Evolutionary conservation across 2,329 filamentous ascomycete species (phyloP).

Genomic region (Aspergillus thermomutatus): DNA sequence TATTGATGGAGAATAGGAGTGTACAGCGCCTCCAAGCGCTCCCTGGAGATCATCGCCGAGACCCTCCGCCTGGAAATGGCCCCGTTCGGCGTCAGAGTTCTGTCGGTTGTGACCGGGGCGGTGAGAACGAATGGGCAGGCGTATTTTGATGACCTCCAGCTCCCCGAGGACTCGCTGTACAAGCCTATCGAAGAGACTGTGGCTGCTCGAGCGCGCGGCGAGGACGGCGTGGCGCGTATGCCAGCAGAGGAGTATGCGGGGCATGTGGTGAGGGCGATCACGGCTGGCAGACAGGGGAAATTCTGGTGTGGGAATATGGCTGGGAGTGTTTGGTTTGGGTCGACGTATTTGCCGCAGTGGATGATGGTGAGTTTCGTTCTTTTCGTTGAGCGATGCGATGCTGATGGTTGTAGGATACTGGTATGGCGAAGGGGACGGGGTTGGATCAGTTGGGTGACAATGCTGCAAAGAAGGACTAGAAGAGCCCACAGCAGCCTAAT

Average conservation of each 20-base stretch:
- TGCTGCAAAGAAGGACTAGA: too few species aligned
- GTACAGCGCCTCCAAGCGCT: conserved; percentile 22
- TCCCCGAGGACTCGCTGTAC: conserved; percentile 17
- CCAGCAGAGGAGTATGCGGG: conserved; percentile 6
- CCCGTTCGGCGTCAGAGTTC: conserved; percentile 16
- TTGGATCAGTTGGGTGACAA: too few species aligned
- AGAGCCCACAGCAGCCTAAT: not conserved
- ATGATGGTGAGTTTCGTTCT: not conserved
- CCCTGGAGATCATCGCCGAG: conserved; percentile 19
- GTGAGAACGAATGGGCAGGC: conserved; percentile 15
- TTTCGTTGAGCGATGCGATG: too few species aligned
- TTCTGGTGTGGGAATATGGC: conserved; percentile 13
- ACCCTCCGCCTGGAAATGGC: conserved; percentile 23
- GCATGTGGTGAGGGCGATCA: conserved; percentile 9
- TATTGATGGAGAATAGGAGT: too few species aligned
- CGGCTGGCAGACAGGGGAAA: conserved; percentile 6
- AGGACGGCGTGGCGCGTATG: conserved; percentile 9
- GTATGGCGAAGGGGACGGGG: too few species aligned
- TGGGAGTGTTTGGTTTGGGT: not conserved
- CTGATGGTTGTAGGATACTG: too few species aligned
- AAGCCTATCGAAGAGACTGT: conserved; percentile 16
- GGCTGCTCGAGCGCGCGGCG: conserved; percentile 4
- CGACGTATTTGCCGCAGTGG: not conserved
- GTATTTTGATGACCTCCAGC: conserved; percentile 13
- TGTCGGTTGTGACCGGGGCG: conserved; percentile 17